A percentile compares a stretch with the other conserved stretches of the same genome.
These are phyloP conservation scores for Pulveroboletus sp. DNA, from an alignment of 768 basidiomycete species.

Conservation along the genomic window DNA sequence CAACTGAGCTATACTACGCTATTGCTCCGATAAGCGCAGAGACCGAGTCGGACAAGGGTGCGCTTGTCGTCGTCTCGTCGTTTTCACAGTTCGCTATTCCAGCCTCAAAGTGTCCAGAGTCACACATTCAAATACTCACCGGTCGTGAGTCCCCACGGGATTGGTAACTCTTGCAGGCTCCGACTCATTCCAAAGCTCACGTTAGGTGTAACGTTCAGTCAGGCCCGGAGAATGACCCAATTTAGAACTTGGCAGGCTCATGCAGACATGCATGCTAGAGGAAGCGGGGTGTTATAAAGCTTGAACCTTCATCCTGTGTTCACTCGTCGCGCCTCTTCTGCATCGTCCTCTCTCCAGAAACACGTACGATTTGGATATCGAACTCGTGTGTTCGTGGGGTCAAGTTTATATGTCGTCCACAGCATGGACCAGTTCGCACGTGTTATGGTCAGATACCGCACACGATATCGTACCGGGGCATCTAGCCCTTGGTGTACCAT, in stretches of 20 bases:
- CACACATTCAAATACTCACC: no score
- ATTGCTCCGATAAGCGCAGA: not conserved
- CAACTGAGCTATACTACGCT: no score
- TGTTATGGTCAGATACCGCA: not conserved
- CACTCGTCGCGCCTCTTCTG: not conserved
- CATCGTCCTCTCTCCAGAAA: not conserved
- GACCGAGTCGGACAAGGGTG: not conserved
- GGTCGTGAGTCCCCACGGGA: not conserved
- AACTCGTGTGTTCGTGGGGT: not conserved
- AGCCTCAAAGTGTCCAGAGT: not conserved
- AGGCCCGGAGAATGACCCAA: no score
- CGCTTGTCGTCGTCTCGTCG: not conserved
- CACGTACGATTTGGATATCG: not conserved
- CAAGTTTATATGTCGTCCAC: no score
- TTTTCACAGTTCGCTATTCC: not conserved
- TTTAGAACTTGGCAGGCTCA: conserved; percentile 1
- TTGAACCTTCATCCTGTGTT: no score
- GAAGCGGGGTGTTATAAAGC: no score
- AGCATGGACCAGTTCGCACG: no score
- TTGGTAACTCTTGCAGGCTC: not conserved
- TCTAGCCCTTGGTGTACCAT: not conserved
- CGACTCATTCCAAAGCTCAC: no score
- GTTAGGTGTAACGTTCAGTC: not conserved
- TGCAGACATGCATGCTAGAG: no score
- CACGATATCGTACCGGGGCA: not conserved